These are phyloP conservation scores for Volvox africanus DNA, from an alignment of 139 green algal genomes.

Conservation along the genomic window DNA sequence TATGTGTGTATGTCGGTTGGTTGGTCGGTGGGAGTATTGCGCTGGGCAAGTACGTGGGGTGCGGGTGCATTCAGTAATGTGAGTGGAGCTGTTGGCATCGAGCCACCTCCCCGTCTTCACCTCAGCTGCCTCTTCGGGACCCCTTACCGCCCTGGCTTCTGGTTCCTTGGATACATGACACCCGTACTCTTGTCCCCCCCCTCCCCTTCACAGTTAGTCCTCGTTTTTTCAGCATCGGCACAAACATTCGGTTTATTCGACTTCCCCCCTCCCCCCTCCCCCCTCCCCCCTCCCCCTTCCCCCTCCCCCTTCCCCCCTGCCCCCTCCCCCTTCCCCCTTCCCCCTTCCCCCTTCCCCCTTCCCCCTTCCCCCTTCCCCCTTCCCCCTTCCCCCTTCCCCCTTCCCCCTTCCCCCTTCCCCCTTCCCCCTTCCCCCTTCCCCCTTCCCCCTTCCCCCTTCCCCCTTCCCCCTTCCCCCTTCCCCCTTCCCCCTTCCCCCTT, in stretches of 20 bases:
- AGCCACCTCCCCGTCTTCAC: too few relatives aligned
- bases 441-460: not conserved
- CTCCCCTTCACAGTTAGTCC: too few relatives aligned
- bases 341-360: not conserved
- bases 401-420: not conserved
- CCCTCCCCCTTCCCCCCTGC: not conserved
- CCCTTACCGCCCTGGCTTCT: too few relatives aligned
- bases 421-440: not conserved
- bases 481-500: not conserved
- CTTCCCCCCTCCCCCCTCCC: not conserved
- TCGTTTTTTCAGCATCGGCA: too few relatives aligned
- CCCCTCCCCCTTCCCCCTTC: not conserved
- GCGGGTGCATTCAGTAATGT: too few relatives aligned
- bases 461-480: not conserved
- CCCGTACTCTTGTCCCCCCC: too few relatives aligned
- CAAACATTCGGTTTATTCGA: too few relatives aligned
- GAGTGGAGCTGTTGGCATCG: too few relatives aligned
- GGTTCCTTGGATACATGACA: too few relatives aligned
- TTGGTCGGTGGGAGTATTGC: too few relatives aligned
- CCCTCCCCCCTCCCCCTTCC: not conserved
- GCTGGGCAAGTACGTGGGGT: too few relatives aligned
- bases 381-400: not conserved
- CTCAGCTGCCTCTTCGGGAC: too few relatives aligned
- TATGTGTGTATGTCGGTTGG: slow-evolving; percentile 3
- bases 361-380: not conserved